Evolutionary conservation across 108 stramenopile genomes (phyloP).

Genomic region (Cyclotella distinguenda): DNA sequence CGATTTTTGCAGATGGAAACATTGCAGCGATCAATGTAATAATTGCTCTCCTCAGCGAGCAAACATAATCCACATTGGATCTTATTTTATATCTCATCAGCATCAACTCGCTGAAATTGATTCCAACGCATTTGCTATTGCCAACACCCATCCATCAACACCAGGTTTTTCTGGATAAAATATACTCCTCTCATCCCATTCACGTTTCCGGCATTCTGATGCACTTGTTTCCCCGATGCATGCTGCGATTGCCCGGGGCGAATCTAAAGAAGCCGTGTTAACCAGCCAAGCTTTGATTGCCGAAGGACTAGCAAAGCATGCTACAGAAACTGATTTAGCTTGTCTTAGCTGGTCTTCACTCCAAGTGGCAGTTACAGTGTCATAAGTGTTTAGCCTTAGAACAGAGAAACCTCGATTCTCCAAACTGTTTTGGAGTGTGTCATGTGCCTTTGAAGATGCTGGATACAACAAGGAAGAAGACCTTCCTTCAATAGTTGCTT

Average conservation of each 20-base stretch:
- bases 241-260: constrained; percentile 60
- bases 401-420: constrained; percentile 63
- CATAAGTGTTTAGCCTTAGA: constrained; percentile 77
- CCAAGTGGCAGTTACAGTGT: constrained; percentile 79
- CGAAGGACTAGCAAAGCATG: constrained; percentile 84
- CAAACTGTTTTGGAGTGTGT: constrained; percentile 67
- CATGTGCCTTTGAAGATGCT: constrained; percentile 72
- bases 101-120: background rate
- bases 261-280: constrained; percentile 53
- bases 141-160: constrained; percentile 74
- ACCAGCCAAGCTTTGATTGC: constrained; percentile 80
- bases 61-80: background rate
- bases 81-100: background rate
- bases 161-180: constrained; percentile 84
- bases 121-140: constrained; percentile 39
- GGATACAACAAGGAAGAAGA: constrained; percentile 67
- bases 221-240: constrained; percentile 88
- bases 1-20: no score
- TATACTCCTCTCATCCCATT: constrained; percentile 63
- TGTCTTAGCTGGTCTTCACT: constrained; percentile 46
- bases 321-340: constrained; percentile 52
- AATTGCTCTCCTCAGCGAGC: no score
- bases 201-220: constrained; percentile 55
- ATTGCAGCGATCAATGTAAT: no score
- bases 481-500: constrained; percentile 22